A percentile compares a stretch with the other conserved stretches of the same genome.
Conservation (phyloP, 306 rosid genomes). For the Corylus avellana region DNA sequence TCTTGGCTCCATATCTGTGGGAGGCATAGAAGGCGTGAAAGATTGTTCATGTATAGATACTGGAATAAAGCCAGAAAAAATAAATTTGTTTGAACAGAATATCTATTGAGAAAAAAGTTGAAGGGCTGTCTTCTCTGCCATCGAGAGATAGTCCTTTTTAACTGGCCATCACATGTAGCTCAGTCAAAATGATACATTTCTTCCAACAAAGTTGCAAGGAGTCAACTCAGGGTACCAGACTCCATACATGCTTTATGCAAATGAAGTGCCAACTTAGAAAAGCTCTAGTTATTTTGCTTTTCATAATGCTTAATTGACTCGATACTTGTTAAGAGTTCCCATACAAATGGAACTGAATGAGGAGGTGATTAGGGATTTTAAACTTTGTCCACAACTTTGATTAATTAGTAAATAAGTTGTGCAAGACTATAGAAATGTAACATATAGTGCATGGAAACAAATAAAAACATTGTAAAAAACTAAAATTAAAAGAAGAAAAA, state of each 20-base stretch:
- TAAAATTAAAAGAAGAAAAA: neutral
- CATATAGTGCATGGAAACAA: neutral
- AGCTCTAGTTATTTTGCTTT: neutral
- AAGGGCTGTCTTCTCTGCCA: neutral
- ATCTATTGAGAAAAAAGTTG: neutral
- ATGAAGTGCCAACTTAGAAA: neutral
- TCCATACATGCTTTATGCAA: neutral
- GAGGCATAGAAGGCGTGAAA: constrained; percentile 3
- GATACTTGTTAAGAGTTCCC: constrained; percentile 5
- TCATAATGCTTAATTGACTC: constrained; percentile 1
- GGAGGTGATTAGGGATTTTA: neutral
- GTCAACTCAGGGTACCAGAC: neutral
- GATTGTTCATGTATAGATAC: neutral
- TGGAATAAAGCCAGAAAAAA: neutral
- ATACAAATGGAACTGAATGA: neutral
- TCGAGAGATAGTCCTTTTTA: neutral
- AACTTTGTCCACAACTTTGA: neutral
- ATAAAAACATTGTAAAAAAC: neutral
- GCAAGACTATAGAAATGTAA: neutral
- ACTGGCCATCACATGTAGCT: neutral
- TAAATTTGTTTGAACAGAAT: neutral
- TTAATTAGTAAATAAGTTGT: neutral
- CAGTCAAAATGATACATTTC: neutral
- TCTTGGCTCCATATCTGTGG: constrained; percentile 55
- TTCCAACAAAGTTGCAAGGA: neutral